Evolutionary conservation across 2,329 filamentous ascomycete genomes (phyloP), one percentile per base, ranked within the genome.

Genomic region (Claviceps digitariae): DNA sequence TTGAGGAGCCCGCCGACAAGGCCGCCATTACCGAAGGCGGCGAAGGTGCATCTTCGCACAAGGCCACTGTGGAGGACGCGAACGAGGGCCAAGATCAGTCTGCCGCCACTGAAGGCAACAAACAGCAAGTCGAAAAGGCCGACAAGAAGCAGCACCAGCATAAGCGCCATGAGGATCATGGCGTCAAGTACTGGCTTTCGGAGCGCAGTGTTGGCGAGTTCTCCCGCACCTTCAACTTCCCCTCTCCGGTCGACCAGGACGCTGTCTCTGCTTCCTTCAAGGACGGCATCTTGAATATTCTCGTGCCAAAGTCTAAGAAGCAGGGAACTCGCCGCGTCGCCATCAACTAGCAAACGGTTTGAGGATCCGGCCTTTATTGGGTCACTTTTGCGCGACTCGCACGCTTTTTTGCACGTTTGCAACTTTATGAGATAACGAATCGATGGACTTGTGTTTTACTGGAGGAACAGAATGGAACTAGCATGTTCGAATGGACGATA

Each of bases 151-250:
- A 44, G 41, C 12, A 25, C 8, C 21, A 45, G 43, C 43, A 45
- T 5, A 27, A 48, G 45, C 60, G 63, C 51, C 53, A 58, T 2
- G 59, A n/a, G n/a, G n/a, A 58, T 47, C 63, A 68, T 50, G 64
- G 70, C 34, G 66, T 69, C 57, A 81, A 78, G 67, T 88, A 81
- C 74, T 89, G 84, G 85, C 69, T 80, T 55, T 72, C 72, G 50
- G 81, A 85, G 69, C 78, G 81, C 59, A 75, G 73, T 52, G 69
- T 81, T 52, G 82, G 82, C 62, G 74, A 81, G 58, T 87, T 86
- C 69, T 73, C 76, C 21, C 77, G 83, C 56, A 76, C 74, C 46
- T 86, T 86, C 69, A 77, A 69, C 63, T 86, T 87, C 72, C 80
- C 82, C 0, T 66, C 68, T 48, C 75, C 74, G 10, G 74, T 87